Evolutionary conservation across 176 grass and related monocot species (phyloP).

Genomic region (Elymus sibiricus): DNA sequence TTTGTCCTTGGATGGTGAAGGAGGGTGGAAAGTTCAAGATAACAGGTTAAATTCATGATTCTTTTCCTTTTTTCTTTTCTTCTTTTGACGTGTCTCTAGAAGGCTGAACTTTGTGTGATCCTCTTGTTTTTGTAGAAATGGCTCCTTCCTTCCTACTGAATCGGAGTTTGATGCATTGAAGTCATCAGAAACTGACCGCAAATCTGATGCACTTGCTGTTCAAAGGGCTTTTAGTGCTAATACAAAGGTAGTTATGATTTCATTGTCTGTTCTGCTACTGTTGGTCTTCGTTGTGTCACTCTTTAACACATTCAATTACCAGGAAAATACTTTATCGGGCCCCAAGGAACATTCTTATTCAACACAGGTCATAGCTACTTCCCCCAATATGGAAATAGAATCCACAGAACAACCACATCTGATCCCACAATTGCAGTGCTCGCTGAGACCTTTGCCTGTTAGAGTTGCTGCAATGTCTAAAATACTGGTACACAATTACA

Average conservation of each 20-base stretch:
- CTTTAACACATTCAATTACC: conserved; percentile 38
- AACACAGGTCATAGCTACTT: conserved; percentile 64
- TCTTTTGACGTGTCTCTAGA: conserved; percentile 9
- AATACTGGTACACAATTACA: conserved; percentile 60
- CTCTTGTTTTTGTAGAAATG: conserved; percentile 44
- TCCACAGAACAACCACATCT: conserved; percentile 24
- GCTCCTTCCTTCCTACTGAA: conserved; percentile 49
- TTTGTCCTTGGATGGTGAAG: conserved; percentile 97
- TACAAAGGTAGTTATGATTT: conserved; percentile 55
- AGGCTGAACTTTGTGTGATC: background rate
- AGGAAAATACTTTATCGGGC: conserved; percentile 51
- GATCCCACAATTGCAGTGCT: conserved; percentile 56
- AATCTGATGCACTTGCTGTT: conserved; percentile 78
- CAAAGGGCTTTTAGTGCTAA: conserved; percentile 79
- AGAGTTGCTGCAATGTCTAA: conserved; percentile 92
- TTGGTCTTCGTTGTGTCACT: background rate
- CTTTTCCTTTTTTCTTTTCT: background rate
- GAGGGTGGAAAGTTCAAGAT: conserved; percentile 78
- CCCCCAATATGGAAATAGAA: conserved; percentile 57
- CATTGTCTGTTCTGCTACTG: background rate
- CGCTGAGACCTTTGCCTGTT: conserved; percentile 55
- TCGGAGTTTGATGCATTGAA: conserved; percentile 44
- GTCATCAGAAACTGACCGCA: conserved; percentile 62
- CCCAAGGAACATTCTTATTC: conserved; percentile 64
- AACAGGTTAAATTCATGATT: conserved; percentile 63